Evolutionary conservation across 148 eudicot genomes (phyloP).

Genomic region (Rhododendron ovatum): DNA sequence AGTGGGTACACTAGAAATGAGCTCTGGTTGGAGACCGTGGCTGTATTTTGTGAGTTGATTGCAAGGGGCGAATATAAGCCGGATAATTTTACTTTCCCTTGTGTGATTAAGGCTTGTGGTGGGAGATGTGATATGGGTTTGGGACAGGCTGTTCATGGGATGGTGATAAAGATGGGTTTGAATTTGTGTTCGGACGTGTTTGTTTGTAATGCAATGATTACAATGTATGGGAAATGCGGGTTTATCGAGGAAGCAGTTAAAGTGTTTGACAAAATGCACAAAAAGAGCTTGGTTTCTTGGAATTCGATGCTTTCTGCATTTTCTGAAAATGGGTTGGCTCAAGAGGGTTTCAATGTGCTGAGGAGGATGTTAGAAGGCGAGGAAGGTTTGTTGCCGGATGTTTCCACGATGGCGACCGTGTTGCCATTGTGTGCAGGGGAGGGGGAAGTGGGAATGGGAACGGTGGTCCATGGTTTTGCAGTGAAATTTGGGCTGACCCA

Average conservation of each 20-base stretch:
- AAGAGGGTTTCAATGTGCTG: constrained; percentile 33
- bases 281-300: constrained; percentile 62
- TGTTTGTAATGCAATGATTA: constrained; percentile 54
- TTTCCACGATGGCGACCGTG: constrained; percentile 49
- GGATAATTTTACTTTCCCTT: constrained; percentile 64
- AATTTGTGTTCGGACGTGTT: constrained; percentile 40
- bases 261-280: constrained; percentile 43
- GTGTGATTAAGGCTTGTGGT: constrained; percentile 53
- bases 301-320: constrained; percentile 53
- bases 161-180: constrained; percentile 34
- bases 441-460: constrained; percentile 38
- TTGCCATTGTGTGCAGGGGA: constrained; percentile 46
- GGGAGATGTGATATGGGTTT: constrained; percentile 32
- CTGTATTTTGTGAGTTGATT: constrained; percentile 33
- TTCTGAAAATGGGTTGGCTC: constrained; percentile 30
- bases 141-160: constrained; percentile 44
- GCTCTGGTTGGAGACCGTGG: constrained; percentile 35
- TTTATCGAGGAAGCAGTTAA: constrained; percentile 33
- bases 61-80: constrained; percentile 24
- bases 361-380: constrained; percentile 25
- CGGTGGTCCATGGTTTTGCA: constrained; percentile 43
- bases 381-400: constrained; percentile 39
- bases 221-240: constrained; percentile 54
- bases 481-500: constrained; percentile 40
- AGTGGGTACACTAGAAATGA: constrained; percentile 54